Percentiles rank a stretch among this genome's conserved stretches.
Evolutionary conservation across 1,284 basidiomycete species (phyloP).

Genomic region (Meira nashicola): DNA sequence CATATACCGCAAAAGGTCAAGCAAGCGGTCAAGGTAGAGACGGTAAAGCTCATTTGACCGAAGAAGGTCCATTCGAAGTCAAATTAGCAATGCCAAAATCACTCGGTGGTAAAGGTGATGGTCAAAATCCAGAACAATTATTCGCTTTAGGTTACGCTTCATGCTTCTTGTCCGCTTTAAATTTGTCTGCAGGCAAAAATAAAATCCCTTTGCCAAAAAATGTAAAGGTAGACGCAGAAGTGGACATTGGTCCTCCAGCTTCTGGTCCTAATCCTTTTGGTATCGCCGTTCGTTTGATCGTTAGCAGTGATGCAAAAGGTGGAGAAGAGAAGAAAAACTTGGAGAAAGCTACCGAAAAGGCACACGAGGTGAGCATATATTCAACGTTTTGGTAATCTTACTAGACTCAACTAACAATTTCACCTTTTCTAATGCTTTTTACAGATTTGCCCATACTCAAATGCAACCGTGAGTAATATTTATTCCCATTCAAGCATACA

Average conservation of each 20-base stretch:
- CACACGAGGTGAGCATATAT: constrained; percentile 4
- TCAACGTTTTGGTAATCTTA: background rate
- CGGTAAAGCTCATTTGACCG: constrained; percentile 3
- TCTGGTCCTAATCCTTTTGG: constrained; percentile 5
- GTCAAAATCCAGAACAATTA: constrained; percentile 10
- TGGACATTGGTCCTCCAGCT: constrained; percentile 4
- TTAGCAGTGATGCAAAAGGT: constrained; percentile 3
- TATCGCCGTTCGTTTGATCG: constrained; percentile 7
- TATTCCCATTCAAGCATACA: background rate
- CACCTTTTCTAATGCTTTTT: background rate
- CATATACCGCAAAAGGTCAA: constrained; percentile 5
- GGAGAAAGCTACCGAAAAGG: constrained; percentile 1
- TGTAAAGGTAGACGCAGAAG: constrained; percentile 6
- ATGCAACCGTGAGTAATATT: constrained; percentile 6
- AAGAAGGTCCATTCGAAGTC: background rate
- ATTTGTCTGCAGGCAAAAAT: background rate
- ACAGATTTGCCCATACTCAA: constrained; percentile 6
- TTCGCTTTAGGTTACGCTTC: constrained; percentile 10
- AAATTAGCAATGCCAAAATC: constrained; percentile 9
- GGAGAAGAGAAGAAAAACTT: constrained; percentile 6
- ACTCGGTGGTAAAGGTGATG: constrained; percentile 5
- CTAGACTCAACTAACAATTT: background rate
- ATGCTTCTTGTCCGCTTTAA: constrained; percentile 9
- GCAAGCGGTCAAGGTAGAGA: constrained; percentile 6
- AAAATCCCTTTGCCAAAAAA: constrained; percentile 2